A percentile compares a stretch with the other conserved stretches of the same genome.
These are phyloP conservation scores for Fusarium compactum DNA, from an alignment of 2,329 filamentous ascomycete genomes.

Conservation along the genomic window DNA sequence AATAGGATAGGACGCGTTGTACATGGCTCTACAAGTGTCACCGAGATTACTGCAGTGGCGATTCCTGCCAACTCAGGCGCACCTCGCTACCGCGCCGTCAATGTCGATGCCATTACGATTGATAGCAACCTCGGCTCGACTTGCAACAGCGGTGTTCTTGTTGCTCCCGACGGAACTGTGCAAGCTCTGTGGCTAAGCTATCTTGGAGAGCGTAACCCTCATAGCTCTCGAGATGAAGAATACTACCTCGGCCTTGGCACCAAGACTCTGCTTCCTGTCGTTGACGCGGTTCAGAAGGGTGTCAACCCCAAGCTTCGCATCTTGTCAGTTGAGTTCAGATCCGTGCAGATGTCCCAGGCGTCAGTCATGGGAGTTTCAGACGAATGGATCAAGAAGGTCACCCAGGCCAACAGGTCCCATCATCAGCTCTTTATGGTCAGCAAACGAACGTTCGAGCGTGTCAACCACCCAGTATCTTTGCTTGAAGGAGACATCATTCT, in stretches of 20 bases:
- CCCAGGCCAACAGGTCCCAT: constrained; percentile 87
- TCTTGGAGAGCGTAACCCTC: constrained; percentile 85
- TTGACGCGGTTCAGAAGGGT: constrained; percentile 85
- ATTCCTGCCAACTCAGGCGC: constrained; percentile 94
- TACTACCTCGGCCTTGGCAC: constrained; percentile 95
- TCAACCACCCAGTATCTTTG: constrained; percentile 66
- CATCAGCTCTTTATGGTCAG: constrained; percentile 99
- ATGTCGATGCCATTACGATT: constrained; percentile 96
- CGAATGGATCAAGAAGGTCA: constrained; percentile 93
- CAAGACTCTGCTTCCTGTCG: constrained; percentile 88
- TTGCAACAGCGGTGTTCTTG: constrained; percentile 92
- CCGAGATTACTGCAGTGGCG: constrained; percentile 95
- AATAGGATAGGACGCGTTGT: constrained; percentile 96
- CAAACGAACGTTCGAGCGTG: constrained; percentile 80
- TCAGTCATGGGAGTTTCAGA: constrained; percentile 97
- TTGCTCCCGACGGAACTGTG: constrained; percentile 89
- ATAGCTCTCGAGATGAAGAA: constrained; percentile 89
- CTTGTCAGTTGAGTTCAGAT: constrained; percentile 92
- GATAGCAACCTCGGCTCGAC: constrained; percentile 92
- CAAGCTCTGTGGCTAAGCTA: constrained; percentile 98
- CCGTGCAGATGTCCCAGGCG: constrained; percentile 96
- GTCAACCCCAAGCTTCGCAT: constrained; percentile 86
- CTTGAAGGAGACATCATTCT: constrained; percentile 93
- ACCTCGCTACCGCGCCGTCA: constrained; percentile 92
- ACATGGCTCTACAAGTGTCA: constrained; percentile 92